Evolutionary conservation across 495 filamentous ascomycete species (phyloP).

Genomic region (Aspergillus cavernicola): DNA sequence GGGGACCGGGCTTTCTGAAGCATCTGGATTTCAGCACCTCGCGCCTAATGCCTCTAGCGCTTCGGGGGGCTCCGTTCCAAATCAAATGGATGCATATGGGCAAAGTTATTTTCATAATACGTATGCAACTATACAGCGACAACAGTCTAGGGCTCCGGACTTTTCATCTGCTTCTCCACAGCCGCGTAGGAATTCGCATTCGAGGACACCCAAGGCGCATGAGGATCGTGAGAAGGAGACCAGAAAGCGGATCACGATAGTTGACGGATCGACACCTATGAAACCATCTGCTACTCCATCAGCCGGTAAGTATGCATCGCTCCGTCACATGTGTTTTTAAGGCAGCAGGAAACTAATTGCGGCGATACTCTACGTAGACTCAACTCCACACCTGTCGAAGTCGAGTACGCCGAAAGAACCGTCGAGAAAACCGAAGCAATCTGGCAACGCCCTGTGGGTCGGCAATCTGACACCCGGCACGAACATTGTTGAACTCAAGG

Average conservation of each 20-base stretch:
- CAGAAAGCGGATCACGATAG: slow-evolving; percentile 31
- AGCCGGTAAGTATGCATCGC: slow-evolving; percentile 26
- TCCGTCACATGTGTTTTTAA: background rate
- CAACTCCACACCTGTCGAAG: slow-evolving; percentile 17
- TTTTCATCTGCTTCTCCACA: slow-evolving; percentile 7
- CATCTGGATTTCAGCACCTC: slow-evolving; percentile 28
- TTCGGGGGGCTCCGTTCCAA: slow-evolving; percentile 8
- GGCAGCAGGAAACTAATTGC: background rate
- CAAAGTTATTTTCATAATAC: slow-evolving; percentile 27
- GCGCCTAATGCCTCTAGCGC: slow-evolving; percentile 2
- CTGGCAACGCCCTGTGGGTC: slow-evolving; percentile 93
- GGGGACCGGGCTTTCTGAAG: slow-evolving; percentile 22
- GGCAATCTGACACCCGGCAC: slow-evolving; percentile 87
- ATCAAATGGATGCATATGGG: slow-evolving; percentile 26
- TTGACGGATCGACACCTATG: slow-evolving; percentile 41
- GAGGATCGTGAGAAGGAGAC: slow-evolving; percentile 17
- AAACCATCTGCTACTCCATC: slow-evolving; percentile 13
- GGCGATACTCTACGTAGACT: too few relatives aligned
- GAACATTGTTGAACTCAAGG: slow-evolving; percentile 74
- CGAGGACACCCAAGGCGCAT: background rate
- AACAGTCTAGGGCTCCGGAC: slow-evolving; percentile 9
- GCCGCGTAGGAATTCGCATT: slow-evolving; percentile 1
- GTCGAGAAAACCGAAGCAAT: slow-evolving; percentile 87
- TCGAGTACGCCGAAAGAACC: slow-evolving; percentile 52
- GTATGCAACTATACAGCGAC: slow-evolving; percentile 22